phyloP scores from a whole-genome alignment of 2,329 filamentous ascomycete species.

The Aureobasidium lini region DNA sequence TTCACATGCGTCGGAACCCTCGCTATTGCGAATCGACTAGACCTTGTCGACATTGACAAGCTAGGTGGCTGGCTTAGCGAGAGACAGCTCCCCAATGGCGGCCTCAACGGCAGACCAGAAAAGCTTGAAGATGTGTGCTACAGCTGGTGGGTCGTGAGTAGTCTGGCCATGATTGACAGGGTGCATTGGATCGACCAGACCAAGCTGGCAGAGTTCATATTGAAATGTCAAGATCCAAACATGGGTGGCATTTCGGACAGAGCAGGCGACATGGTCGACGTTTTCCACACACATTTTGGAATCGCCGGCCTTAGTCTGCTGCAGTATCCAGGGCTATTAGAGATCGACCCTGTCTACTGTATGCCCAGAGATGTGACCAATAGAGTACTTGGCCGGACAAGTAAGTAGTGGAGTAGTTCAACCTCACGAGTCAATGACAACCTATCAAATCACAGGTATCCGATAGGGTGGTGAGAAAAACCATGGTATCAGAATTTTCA shows the following conservation, averaged over 20 bases:
- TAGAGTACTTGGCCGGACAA: background rate
- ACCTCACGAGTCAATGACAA: background rate
- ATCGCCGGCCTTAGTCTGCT: slow-evolving; percentile 81
- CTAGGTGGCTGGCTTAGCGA: slow-evolving; percentile 89
- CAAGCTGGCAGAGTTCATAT: slow-evolving; percentile 72
- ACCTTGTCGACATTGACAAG: slow-evolving; percentile 70
- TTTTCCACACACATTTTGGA: slow-evolving; percentile 91
- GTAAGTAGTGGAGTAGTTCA: background rate
- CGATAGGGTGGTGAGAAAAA: no score
- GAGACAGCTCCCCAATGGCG: slow-evolving; percentile 77
- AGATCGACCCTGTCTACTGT: slow-evolving; percentile 75
- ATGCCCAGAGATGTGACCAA: slow-evolving; percentile 10
- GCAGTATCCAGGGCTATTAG: slow-evolving; percentile 65
- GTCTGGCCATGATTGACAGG: slow-evolving; percentile 77
- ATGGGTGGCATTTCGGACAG: slow-evolving; percentile 81
- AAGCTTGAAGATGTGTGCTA: slow-evolving; percentile 97
- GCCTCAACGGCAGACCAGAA: slow-evolving; percentile 88
- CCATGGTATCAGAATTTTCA: no score
- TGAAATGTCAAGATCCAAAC: slow-evolving; percentile 80
- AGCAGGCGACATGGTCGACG: slow-evolving; percentile 91
- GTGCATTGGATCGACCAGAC: slow-evolving; percentile 88
- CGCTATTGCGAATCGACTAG: slow-evolving; percentile 71
- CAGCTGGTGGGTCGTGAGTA: slow-evolving; percentile 97
- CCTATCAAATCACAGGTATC: no score
- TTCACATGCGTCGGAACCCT: slow-evolving; percentile 89